Evolutionary conservation across 2,329 filamentous ascomycete genomes (phyloP), one percentile per base, ranked within the genome.

Genomic region (Thielaviopsis musarum): DNA sequence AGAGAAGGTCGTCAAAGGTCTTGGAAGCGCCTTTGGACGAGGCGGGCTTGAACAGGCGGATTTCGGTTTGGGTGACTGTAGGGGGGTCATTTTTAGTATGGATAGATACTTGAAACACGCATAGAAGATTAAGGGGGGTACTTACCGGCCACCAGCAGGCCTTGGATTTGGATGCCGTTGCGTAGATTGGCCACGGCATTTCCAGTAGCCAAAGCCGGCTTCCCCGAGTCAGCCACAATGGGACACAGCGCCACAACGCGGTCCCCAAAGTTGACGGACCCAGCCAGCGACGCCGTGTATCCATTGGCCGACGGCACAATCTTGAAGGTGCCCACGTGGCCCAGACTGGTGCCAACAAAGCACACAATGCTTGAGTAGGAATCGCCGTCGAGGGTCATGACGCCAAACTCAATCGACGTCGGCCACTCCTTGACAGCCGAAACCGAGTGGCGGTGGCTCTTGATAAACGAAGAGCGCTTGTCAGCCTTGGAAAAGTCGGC

Each of bases 281-380:
- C 93, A 1, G 80, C 86, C 56, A 85, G 78, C 59, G 85, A 79
- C 13, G 82, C 88, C 12, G 80, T 77, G 69, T 95, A 97, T 12
- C 83, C 78, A 4, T 84, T 80, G 58, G 79, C 80, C 15, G 84
- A 78, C 0, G 93, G 93, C 2, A 97, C 73, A 22, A 98, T 76
- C 72, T 95, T 96, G 73, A 97, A 91, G 0, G 91, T 97, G 6
- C 84, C 82, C 19, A 97, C 74, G 66, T 88, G 88, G 49, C 93
- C 93, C 30, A 82, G 71, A 64, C 85, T 91, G 0, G 93, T 97
- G 21, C 93, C 93, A 1, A 94, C 87, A 65, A 97, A 94, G 64
- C 93, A 87, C 61, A 85, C 82, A 60, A 98, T 95, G 66, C 90
- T 96, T 1, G 93, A 97, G 69, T 95, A 98, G 64, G 88, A 83